Evolutionary conservation across 257 asterid species (phyloP).

Genomic region (Solanum microdontum): DNA sequence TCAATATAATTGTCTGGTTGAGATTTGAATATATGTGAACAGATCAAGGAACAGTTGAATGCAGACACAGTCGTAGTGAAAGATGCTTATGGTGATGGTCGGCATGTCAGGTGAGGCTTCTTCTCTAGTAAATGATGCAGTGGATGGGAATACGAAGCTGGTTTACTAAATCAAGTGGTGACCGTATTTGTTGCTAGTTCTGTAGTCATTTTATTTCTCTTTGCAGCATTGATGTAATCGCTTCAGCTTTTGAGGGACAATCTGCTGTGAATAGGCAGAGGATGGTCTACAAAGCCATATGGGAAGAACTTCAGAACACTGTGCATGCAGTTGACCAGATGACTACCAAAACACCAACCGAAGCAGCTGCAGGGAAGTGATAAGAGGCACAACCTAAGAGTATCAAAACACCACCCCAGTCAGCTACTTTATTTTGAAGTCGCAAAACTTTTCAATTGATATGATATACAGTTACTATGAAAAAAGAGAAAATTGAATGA

Average conservation of each 20-base stretch:
- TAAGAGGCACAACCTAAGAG: not conserved
- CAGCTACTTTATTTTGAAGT: not conserved
- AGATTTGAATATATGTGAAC: slow-evolving; percentile 10
- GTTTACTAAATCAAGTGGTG: not conserved
- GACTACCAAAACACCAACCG: slow-evolving; percentile 81
- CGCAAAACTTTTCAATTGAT: not conserved
- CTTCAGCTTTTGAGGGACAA: slow-evolving; percentile 84
- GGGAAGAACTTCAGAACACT: slow-evolving; percentile 89
- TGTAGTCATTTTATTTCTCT: not conserved
- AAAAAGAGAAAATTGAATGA: not conserved
- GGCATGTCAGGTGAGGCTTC: slow-evolving; percentile 75
- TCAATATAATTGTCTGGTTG: not conserved
- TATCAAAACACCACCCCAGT: not conserved
- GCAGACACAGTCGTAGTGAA: slow-evolving; percentile 76
- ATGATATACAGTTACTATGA: not conserved
- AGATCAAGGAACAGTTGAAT: slow-evolving; percentile 79
- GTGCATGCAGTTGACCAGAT: slow-evolving; percentile 98
- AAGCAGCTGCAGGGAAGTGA: slow-evolving; percentile 38
- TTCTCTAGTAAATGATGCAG: not conserved
- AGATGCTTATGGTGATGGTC: slow-evolving; percentile 95
- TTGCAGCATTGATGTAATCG: slow-evolving; percentile 75
- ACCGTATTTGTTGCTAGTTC: not conserved
- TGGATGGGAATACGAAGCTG: not conserved
- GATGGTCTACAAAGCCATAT: slow-evolving; percentile 98
- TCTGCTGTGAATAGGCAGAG: slow-evolving; percentile 90